These are phyloP conservation scores for Cryptococcus deneoformans DNA, from an alignment of 1,284 basidiomycete genomes.

Conservation along the genomic window DNA sequence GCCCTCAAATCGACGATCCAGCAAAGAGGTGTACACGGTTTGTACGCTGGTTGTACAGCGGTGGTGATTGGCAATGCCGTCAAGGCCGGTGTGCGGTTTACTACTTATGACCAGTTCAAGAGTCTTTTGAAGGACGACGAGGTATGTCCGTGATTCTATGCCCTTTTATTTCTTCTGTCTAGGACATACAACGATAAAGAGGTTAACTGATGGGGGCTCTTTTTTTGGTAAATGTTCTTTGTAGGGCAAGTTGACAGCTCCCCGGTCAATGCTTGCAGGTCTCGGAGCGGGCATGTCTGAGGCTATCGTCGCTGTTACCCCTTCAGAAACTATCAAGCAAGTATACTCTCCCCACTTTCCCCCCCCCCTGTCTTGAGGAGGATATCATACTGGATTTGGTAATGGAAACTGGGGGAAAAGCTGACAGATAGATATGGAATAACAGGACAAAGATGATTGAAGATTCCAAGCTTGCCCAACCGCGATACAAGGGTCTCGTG, in stretches of 20 bases:
- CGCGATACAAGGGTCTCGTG: constrained; percentile 81
- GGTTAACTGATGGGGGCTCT: neutral
- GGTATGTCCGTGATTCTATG: constrained; percentile 53
- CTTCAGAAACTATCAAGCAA: constrained; percentile 97
- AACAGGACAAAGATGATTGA: constrained; percentile 95
- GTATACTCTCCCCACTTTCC: constrained; percentile 29
- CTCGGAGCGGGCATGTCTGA: constrained; percentile 94
- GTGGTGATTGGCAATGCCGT: constrained; percentile 83
- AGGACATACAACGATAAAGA: no score
- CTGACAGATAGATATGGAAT: neutral
- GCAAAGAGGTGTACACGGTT: constrained; percentile 67
- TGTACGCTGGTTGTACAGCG: constrained; percentile 84
- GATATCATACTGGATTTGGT: neutral
- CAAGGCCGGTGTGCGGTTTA: constrained; percentile 93
- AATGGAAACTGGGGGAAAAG: neutral
- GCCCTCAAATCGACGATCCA: constrained; percentile 69
- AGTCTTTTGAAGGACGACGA: constrained; percentile 73
- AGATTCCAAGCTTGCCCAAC: constrained; percentile 79
- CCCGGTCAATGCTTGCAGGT: constrained; percentile 80
- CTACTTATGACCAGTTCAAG: constrained; percentile 95
- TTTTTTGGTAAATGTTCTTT: neutral
- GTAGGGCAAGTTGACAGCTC: constrained; percentile 85
- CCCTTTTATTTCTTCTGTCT: neutral
- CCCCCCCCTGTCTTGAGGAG: neutral
- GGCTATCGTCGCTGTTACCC: constrained; percentile 92